Base-by-base conservation (phyloP, 345 rosid genomes). In the Eucalyptus erythrocorys region DNA sequence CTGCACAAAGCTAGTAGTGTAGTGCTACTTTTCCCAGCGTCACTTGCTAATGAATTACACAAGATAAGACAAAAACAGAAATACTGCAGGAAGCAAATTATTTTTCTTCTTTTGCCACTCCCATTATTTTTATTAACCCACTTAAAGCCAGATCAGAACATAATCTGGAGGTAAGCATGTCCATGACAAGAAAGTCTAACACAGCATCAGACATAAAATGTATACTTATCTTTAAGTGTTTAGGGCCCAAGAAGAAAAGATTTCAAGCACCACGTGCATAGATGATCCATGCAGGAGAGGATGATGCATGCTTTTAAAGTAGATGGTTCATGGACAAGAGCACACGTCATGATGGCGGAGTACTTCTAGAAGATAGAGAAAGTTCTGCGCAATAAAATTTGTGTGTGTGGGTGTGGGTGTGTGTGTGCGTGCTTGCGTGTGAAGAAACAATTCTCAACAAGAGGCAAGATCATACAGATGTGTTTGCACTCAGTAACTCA, bases 381-480 rank as follows among this genome's bases (percentile, higher is more conserved):
- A 76, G 84, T 40, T 21, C 30, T 76, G 40, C 13, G 84, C 43
- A 88, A 43, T 22, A 14, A 79, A 51, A 51, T 51, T 19, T 51
- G 57, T 51, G 57, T 7, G 45, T 19, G 57, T 51, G 57, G 57
- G 10, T 51, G 26, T 51, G 57, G 57, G 26, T 51, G 57, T 7
- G 8, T 43, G 45, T 7, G 45, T 7, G 45, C 2, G 45, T 7
- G 45, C 17, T 22, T 7, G 86, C 12, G 57, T 49, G 30, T 89
- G 30, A 50, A 51, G 45, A 40, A 53, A 24, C 49, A 86, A 71
- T 84, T 57, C 17, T 50, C 76, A 5, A 37, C 37, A 14, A 85
- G 86, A 87, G 89, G 88, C 89, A 3, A 82, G 79, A 42, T 24
- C 92, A 85, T 94, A 93, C 94, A 84, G 89, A 68, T 90, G 88